These are phyloP conservation scores for Pochonia chlamydosporia DNA, from an alignment of 2,329 filamentous ascomycete genomes.

Conservation along the genomic window DNA sequence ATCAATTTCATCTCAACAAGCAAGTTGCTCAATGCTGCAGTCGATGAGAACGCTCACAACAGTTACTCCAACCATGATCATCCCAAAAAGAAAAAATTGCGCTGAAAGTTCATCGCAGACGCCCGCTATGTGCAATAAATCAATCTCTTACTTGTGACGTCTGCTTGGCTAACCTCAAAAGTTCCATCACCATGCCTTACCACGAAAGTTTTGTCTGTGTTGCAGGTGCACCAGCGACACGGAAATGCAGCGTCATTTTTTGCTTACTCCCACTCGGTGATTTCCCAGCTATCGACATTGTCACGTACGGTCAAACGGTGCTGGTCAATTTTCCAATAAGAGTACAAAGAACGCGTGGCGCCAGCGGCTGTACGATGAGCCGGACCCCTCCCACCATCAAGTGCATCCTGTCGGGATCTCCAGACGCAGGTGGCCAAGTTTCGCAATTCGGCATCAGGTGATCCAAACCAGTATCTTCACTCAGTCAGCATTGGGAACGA, in stretches of 20 bases:
- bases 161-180: not conserved
- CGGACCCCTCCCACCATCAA: conserved; percentile 51
- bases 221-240: not conserved
- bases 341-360: conserved; percentile 56
- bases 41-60: not conserved
- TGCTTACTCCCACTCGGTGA: conserved; percentile 46
- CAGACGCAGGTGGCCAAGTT: conserved; percentile 80
- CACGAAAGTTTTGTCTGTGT: not conserved
- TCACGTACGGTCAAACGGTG: conserved; percentile 64
- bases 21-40: not conserved
- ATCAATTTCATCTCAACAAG: not conserved
- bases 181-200: not conserved
- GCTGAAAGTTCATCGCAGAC: conserved; percentile 4
- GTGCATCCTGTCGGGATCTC: conserved; percentile 54
- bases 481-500: conserved; percentile 12
- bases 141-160: not conserved
- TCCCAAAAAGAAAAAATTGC: not conserved
- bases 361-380: conserved; percentile 62
- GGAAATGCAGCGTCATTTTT: conserved; percentile 10
- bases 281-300: conserved; percentile 56
- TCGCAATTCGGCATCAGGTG: conserved; percentile 59
- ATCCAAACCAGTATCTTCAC: conserved; percentile 78
- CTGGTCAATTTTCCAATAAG: conserved; percentile 65
- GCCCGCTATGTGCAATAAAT: conserved; percentile 1
- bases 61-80: not conserved